Evolutionary conservation across 164 flowering plant species (phyloP).

Genomic region (Sedum album): DNA sequence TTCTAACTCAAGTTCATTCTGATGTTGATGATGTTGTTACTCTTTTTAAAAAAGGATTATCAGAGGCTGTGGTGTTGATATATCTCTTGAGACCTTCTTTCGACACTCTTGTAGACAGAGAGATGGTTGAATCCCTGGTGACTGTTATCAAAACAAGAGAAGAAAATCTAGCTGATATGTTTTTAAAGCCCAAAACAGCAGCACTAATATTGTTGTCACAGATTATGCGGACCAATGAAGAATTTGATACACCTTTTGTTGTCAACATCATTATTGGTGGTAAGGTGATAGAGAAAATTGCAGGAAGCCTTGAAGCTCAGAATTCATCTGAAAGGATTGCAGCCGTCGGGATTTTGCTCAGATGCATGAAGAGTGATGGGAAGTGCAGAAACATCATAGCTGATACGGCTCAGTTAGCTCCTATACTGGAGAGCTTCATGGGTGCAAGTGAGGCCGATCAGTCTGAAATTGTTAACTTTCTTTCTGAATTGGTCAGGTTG

Average conservation of each 20-base stretch:
- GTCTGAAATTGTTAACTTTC: conserved; percentile 49
- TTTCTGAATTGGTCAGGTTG: conserved; percentile 53
- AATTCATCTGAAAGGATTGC: conserved; percentile 48
- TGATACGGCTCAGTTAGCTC: conserved; percentile 49
- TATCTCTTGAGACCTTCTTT: conserved; percentile 45
- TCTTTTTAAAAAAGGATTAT: conserved; percentile 60
- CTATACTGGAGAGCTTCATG: conserved; percentile 48
- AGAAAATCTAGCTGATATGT: conserved; percentile 32
- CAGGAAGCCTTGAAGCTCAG: conserved; percentile 43
- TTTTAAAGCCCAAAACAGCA: conserved; percentile 52
- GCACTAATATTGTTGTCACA: conserved; percentile 43
- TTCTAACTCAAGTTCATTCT: conserved; percentile 59
- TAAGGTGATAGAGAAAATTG: conserved; percentile 30
- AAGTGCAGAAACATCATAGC: conserved; percentile 57
- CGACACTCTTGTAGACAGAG: conserved; percentile 39
- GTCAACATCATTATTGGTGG: conserved; percentile 30
- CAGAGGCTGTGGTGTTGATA: conserved; percentile 65
- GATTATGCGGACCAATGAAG: conserved; percentile 32
- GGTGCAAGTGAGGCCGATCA: conserved; percentile 41
- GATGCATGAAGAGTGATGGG: conserved; percentile 61
- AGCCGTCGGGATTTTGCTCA: conserved; percentile 52
- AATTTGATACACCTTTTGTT: conserved; percentile 17
- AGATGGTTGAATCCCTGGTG: conserved; percentile 46
- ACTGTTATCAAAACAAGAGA: conserved; percentile 31
- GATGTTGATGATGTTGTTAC: conserved; percentile 57